phyloP scores from a whole-genome alignment of 2,329 filamentous ascomycete genomes.

The Botrytis deweyae region DNA sequence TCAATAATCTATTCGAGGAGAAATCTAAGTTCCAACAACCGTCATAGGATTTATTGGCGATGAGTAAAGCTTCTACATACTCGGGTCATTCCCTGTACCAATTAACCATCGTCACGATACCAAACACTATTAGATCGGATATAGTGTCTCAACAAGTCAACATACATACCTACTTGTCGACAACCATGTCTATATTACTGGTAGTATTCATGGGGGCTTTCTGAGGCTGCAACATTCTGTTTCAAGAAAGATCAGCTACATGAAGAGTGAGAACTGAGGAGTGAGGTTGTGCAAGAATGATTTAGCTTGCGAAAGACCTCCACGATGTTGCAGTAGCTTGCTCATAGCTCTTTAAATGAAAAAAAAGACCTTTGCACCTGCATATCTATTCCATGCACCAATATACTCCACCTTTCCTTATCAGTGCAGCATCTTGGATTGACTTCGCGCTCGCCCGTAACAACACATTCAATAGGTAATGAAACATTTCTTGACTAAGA shows the following conservation, averaged over 20 bases:
- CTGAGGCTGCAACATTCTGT: not conserved
- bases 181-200: not conserved
- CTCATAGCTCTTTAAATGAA: not conserved
- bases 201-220: not conserved
- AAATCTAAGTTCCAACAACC: not conserved
- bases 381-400: not conserved
- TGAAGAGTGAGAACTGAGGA: not conserved
- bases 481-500: not conserved
- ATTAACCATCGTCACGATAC: not conserved
- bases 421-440: slow-evolving; percentile 13
- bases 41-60: not conserved
- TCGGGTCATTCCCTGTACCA: not conserved
- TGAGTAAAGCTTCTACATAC: not conserved
- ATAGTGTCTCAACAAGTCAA: not conserved
- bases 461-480: not conserved
- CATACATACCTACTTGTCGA: not conserved
- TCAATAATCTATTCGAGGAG: not conserved
- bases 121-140: not conserved
- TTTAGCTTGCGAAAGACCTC: not conserved
- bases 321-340: slow-evolving; percentile 1
- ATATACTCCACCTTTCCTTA: slow-evolving; percentile 7
- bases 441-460: not conserved
- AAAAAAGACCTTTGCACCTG: slow-evolving; percentile 12
- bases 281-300: not conserved
- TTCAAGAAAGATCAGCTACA: slow-evolving; percentile 14